Conservation (phyloP, 164 flowering plant genomes). For the Vitis labrusca region DNA sequence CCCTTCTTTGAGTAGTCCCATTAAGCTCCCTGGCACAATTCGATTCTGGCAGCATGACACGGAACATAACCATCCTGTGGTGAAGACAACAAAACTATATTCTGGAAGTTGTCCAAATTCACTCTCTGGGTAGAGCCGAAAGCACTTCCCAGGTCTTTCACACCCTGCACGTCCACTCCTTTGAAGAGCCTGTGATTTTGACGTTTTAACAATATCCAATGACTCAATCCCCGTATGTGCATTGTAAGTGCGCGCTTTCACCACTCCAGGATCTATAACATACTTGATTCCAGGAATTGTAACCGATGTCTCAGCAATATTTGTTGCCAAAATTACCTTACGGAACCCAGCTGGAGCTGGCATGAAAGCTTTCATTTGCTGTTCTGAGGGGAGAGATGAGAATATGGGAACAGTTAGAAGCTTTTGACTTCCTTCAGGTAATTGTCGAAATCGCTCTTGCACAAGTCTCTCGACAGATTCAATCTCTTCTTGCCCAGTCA, state of each 20-base stretch:
- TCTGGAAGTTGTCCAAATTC: slow-evolving; percentile 71
- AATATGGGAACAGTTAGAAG: slow-evolving; percentile 65
- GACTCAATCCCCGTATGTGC: slow-evolving; percentile 81
- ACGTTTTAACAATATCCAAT: slow-evolving; percentile 62
- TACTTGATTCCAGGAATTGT: slow-evolving; percentile 95
- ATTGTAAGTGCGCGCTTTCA: slow-evolving; percentile 81
- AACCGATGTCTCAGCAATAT: slow-evolving; percentile 96
- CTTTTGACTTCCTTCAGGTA: slow-evolving; percentile 57
- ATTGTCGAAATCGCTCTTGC: slow-evolving; percentile 49
- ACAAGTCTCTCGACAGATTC: slow-evolving; percentile 81
- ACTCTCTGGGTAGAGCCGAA: slow-evolving; percentile 80
- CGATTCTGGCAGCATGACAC: no score
- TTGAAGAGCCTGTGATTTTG: slow-evolving; percentile 96
- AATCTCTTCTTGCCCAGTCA: slow-evolving; percentile 98
- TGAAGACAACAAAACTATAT: no score
- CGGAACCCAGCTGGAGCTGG: slow-evolving; percentile 79
- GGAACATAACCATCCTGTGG: no score
- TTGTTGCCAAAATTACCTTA: slow-evolving; percentile 96
- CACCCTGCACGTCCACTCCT: slow-evolving; percentile 99
- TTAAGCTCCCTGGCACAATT: no score
- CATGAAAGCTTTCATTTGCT: slow-evolving; percentile 77
- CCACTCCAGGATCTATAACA: slow-evolving; percentile 95
- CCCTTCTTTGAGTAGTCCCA: no score
- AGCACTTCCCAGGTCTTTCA: slow-evolving; percentile 95
- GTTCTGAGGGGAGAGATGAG: slow-evolving; percentile 92